Conservation (phyloP, 495 filamentous ascomycete genomes). For the Collariella sp. region DNA sequence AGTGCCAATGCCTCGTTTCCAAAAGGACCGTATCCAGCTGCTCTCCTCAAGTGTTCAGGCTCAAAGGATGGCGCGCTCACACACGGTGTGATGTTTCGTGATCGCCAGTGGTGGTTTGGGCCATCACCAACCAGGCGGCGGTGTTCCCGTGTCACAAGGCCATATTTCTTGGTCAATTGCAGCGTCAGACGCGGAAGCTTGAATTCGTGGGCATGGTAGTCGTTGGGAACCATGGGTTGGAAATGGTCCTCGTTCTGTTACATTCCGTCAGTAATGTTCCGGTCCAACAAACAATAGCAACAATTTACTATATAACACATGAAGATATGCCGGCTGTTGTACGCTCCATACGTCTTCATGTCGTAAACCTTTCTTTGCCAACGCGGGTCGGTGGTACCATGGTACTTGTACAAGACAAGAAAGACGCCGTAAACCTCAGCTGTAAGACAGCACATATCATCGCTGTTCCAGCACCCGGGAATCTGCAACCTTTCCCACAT, state of each 20-base stretch:
- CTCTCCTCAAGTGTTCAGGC: neutral
- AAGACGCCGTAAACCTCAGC: slow-evolving; percentile 21
- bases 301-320: slow-evolving; percentile 15
- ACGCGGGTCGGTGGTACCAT: neutral
- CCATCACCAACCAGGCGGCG: neutral
- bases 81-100: neutral
- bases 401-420: slow-evolving; percentile 20
- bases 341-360: slow-evolving; percentile 18
- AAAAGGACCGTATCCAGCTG: neutral
- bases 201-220: slow-evolving; percentile 20
- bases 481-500: slow-evolving; percentile 21
- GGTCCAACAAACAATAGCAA: neutral
- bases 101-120: slow-evolving; percentile 5
- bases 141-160: slow-evolving; percentile 1
- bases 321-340: slow-evolving; percentile 24
- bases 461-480: slow-evolving; percentile 15
- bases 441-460: slow-evolving; percentile 18
- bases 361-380: slow-evolving; percentile 13
- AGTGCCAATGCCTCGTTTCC: neutral
- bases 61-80: neutral
- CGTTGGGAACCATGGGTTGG: slow-evolving; percentile 22
- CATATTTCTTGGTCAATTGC: slow-evolving; percentile 9
- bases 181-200: slow-evolving; percentile 19
- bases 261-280: neutral
- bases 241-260: slow-evolving; percentile 16